A percentile compares a stretch with the other conserved stretches of the same genome.
Conservation (phyloP, 352 stramenopile species). For the Pythium inflatum region DNA sequence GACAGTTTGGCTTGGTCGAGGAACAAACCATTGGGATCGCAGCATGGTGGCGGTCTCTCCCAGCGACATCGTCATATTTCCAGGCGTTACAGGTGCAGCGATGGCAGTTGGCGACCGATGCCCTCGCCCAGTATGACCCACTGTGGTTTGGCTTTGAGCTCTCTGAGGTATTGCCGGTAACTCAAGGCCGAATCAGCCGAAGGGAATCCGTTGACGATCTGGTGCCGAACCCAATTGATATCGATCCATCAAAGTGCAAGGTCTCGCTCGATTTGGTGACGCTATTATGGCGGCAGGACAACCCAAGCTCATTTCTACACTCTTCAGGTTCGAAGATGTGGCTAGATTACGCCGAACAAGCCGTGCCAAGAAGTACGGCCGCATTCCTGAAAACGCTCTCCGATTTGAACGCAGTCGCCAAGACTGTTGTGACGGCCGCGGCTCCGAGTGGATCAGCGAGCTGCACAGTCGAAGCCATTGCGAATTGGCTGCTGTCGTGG, state of each 20-base stretch:
- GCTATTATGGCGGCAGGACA: slow-evolving; percentile 44
- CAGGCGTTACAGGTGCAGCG: slow-evolving; percentile 43
- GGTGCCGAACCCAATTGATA: slow-evolving; percentile 40
- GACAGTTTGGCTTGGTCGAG: slow-evolving; percentile 37
- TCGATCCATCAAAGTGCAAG: slow-evolving; percentile 26
- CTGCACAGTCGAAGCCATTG: slow-evolving; percentile 46
- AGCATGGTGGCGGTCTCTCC: slow-evolving; percentile 47
- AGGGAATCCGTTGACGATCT: slow-evolving; percentile 36
- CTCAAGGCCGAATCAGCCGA: slow-evolving; percentile 27
- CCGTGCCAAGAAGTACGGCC: slow-evolving; percentile 19
- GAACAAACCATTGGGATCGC: slow-evolving; percentile 40
- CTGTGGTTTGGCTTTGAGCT: slow-evolving; percentile 55
- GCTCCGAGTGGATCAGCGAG: slow-evolving; percentile 29
- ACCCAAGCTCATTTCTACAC: slow-evolving; percentile 33
- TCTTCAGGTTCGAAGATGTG: slow-evolving; percentile 34
- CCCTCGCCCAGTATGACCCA: slow-evolving; percentile 34
- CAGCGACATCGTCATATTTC: slow-evolving; percentile 49
- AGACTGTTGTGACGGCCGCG: slow-evolving; percentile 13
- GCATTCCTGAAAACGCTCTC: slow-evolving; percentile 13
- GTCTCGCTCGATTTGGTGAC: slow-evolving; percentile 39
- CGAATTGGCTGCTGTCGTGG: slow-evolving; percentile 63
- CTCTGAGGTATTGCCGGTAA: slow-evolving; percentile 43
- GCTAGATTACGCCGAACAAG: slow-evolving; percentile 31
- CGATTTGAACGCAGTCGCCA: neutral
- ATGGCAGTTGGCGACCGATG: slow-evolving; percentile 36